These are phyloP conservation scores for Penicillium cinerascens DNA, from an alignment of 495 filamentous ascomycete species.

Conservation along the genomic window DNA sequence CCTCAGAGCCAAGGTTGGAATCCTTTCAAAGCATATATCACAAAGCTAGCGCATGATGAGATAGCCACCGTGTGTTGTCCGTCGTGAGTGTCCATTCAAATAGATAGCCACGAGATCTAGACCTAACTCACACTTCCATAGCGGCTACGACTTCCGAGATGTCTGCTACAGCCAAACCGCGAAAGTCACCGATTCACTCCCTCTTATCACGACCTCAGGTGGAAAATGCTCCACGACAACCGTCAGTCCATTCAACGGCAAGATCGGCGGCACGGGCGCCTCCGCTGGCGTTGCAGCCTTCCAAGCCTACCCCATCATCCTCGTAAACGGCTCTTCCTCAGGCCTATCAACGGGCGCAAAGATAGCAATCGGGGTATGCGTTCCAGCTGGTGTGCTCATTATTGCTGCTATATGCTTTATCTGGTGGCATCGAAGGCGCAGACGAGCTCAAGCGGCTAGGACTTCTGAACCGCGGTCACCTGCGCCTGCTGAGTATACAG, in stretches of 20 bases:
- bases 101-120: background rate
- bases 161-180: no score
- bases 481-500: background rate
- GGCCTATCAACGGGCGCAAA: slow-evolving; percentile 10
- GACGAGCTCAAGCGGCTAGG: background rate
- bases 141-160: no score
- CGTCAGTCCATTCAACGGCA: no score
- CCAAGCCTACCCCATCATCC: slow-evolving; percentile 8
- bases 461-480: background rate
- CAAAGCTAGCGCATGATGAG: slow-evolving; percentile 4
- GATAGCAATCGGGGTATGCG: slow-evolving; percentile 10
- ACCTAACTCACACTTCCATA: no score
- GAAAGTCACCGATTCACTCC: no score
- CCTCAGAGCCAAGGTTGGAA: background rate
- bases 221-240: no score
- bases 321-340: background rate
- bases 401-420: slow-evolving; percentile 5
- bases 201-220: no score
- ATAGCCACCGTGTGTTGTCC: slow-evolving; percentile 11
- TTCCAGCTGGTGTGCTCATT: slow-evolving; percentile 7
- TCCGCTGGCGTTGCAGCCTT: background rate
- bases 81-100: slow-evolving; percentile 3
- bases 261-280: no score
- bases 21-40: slow-evolving; percentile 1
- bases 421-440: slow-evolving; percentile 6